Evolutionary conservation across 2,329 filamentous ascomycete species (phyloP).

Genomic region (Colletotrichum sp.): DNA sequence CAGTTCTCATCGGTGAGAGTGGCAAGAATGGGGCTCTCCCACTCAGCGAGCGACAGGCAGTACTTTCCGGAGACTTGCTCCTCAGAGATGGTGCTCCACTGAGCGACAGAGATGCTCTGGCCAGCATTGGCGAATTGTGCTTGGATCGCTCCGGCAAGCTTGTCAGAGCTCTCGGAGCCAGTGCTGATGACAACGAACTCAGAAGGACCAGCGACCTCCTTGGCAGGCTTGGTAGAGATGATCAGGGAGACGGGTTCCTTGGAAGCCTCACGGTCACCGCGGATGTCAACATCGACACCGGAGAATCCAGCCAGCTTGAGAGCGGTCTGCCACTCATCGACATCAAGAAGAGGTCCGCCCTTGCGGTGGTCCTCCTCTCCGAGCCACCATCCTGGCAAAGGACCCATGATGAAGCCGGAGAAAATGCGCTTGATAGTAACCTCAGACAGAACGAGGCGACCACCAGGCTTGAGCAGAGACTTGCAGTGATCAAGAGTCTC

Average conservation of each 20-base stretch:
- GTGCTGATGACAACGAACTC: conserved; percentile 1
- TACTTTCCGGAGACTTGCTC: neutral
- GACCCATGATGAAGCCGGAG: conserved; percentile 32
- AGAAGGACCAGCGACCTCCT: neutral
- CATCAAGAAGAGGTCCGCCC: neutral
- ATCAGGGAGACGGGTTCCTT: conserved; percentile 15
- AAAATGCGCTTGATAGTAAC: conserved; percentile 25
- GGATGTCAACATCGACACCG: conserved; percentile 15
- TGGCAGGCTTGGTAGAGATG: conserved; percentile 5
- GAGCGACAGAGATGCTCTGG: neutral
- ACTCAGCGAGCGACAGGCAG: conserved; percentile 1
- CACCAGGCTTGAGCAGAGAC: conserved; percentile 31
- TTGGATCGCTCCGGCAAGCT: neutral
- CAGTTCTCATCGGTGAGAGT: neutral
- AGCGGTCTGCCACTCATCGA: conserved; percentile 8
- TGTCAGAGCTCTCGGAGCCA: neutral
- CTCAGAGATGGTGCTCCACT: neutral
- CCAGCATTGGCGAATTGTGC: neutral
- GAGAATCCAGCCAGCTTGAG: conserved; percentile 18
- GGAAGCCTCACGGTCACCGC: conserved; percentile 7
- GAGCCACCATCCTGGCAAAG: conserved; percentile 42
- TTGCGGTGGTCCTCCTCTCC: conserved; percentile 26
- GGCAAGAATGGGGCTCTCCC: neutral
- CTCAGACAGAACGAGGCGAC: conserved; percentile 31
- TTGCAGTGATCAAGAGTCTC: conserved; percentile 25